phyloP scores from a whole-genome alignment of 2,329 filamentous ascomycete species.

The Rhynchosporium graminicola region DNA sequence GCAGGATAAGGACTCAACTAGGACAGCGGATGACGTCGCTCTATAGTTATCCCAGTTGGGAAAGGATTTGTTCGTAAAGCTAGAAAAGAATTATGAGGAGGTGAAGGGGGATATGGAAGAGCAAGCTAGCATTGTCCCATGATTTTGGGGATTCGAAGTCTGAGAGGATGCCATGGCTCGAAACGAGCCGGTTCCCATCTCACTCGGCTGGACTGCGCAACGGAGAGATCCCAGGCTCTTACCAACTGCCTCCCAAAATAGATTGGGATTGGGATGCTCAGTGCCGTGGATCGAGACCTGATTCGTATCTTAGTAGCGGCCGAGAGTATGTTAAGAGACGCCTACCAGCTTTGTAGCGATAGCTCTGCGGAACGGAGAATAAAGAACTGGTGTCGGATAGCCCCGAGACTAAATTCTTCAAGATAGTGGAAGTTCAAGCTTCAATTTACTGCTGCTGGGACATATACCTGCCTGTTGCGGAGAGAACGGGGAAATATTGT shows the following conservation, averaged over 20 bases:
- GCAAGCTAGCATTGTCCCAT: constrained; percentile 18
- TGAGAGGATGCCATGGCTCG: constrained; percentile 21
- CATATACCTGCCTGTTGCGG: too few species aligned
- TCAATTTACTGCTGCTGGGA: too few species aligned
- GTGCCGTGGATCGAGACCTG: constrained; percentile 16
- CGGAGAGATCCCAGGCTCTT: constrained; percentile 21
- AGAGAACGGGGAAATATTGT: too few species aligned
- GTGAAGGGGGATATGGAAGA: constrained; percentile 17
- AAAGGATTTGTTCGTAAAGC: constrained; percentile 16
- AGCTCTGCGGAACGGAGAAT: constrained; percentile 21
- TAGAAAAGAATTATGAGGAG: constrained; percentile 19
- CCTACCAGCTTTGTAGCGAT: constrained; percentile 20
- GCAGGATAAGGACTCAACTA: not conserved
- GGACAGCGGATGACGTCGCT: not conserved
- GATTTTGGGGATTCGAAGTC: constrained; percentile 20
- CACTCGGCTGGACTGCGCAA: constrained; percentile 18
- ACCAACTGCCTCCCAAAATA: constrained; percentile 24
- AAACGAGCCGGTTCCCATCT: constrained; percentile 18
- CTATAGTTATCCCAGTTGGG: constrained; percentile 16
- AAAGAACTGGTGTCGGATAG: too few species aligned
- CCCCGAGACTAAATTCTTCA: too few species aligned
- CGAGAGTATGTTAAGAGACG: constrained; percentile 18
- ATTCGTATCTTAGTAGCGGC: constrained; percentile 17
- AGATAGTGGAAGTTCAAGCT: too few species aligned
- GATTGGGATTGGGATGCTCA: constrained; percentile 10